Percentiles rank a stretch among this genome's conserved stretches.
These are phyloP conservation scores for Suaeda aralocaspica DNA, from an alignment of 148 eudicot genomes.

Conservation along the genomic window DNA sequence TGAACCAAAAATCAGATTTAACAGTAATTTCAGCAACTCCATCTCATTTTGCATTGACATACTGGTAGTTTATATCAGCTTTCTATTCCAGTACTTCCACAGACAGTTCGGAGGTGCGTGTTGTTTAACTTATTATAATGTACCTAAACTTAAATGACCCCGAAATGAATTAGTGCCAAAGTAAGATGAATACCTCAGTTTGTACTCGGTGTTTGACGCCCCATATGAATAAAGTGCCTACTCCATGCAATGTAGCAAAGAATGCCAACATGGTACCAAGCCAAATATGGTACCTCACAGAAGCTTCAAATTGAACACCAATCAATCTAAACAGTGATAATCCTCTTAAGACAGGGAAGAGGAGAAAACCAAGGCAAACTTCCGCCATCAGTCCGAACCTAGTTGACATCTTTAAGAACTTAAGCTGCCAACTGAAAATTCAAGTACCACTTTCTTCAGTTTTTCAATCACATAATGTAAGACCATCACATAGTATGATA, in stretches of 20 bases:
- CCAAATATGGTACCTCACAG: conserved; percentile 78
- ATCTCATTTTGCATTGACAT: too few species aligned
- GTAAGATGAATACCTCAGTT: conserved; percentile 27
- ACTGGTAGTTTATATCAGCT: too few species aligned
- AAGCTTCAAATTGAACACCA: conserved; percentile 78
- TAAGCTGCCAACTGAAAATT: conserved; percentile 66
- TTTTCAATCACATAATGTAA: background rate
- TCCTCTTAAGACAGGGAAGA: conserved; percentile 70
- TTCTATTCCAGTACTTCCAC: too few species aligned
- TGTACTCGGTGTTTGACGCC: conserved; percentile 34
- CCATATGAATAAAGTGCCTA: conserved; percentile 79
- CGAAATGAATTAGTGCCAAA: too few species aligned
- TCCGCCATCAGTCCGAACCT: conserved; percentile 69
- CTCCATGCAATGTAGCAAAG: conserved; percentile 69
- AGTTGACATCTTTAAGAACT: conserved; percentile 46
- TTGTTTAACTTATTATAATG: too few species aligned
- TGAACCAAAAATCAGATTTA: too few species aligned
- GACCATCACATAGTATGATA: background rate
- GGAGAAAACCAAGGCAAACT: conserved; percentile 69
- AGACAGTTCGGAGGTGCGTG: too few species aligned
- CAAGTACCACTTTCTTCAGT: background rate
- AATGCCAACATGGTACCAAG: conserved; percentile 57
- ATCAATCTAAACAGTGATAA: conserved; percentile 51
- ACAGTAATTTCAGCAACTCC: too few species aligned
- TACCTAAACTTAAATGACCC: too few species aligned